Conservation (phyloP, 225 moss, liverwort and hornwort genomes). For the Pleurozium schreberi region DNA sequence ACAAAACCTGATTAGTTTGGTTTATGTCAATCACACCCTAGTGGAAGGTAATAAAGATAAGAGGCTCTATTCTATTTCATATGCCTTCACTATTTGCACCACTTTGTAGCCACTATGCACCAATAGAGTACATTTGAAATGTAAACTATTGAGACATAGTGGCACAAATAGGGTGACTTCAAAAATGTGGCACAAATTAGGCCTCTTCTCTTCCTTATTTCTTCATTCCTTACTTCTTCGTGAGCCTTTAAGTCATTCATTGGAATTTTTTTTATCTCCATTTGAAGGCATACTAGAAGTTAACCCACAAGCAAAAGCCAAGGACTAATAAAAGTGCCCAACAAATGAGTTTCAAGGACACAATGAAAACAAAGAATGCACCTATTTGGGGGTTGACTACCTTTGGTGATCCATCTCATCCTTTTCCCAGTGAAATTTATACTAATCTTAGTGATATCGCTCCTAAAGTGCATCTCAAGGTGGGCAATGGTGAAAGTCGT, state of each 20-base stretch:
- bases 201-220: background rate
- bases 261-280: background rate
- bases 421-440: background rate
- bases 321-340: too few relatives aligned
- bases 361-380: background rate
- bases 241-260: background rate
- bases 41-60: background rate
- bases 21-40: too few relatives aligned
- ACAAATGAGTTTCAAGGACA: background rate
- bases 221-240: too few relatives aligned
- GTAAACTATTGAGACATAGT: background rate
- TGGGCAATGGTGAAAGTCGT: background rate
- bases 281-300: too few relatives aligned
- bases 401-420: too few relatives aligned
- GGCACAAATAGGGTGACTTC: too few relatives aligned
- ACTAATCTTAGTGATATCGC: background rate
- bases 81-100: too few relatives aligned
- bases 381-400: too few relatives aligned
- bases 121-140: background rate
- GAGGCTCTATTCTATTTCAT: background rate
- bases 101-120: background rate
- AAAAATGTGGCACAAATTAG: background rate
- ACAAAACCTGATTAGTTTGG: rapidly evolving
- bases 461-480: background rate
- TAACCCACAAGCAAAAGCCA: rapidly evolving